phyloP scores from a whole-genome alignment of 805 yeast species.

The Suhomyces tanzawaensis region DNA sequence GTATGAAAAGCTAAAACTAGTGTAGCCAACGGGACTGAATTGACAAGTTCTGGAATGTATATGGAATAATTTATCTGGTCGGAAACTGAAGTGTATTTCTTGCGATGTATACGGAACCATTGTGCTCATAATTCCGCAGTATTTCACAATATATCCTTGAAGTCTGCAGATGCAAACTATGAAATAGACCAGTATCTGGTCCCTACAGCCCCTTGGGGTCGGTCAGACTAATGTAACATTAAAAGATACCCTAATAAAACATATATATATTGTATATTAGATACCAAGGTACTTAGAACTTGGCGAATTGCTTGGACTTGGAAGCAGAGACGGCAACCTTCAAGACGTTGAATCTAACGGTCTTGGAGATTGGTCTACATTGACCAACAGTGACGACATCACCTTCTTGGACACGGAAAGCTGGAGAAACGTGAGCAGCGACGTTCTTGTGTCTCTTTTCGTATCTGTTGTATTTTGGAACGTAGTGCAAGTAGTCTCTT shows the following conservation, averaged over 20 bases:
- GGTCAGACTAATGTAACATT: constrained; percentile 6
- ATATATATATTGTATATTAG: constrained; percentile 3
- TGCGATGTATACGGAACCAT: too few species aligned
- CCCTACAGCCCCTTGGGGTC: too few species aligned
- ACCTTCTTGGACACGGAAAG: constrained; percentile 99
- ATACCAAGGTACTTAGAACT: constrained; percentile 62
- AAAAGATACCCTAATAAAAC: constrained; percentile 7
- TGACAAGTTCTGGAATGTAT: too few species aligned
- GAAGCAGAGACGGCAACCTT: constrained; percentile 88
- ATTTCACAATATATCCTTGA: too few species aligned
- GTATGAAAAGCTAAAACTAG: too few species aligned
- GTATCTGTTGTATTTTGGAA: constrained; percentile 99
- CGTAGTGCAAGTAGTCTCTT: constrained; percentile 99
- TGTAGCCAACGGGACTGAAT: too few species aligned
- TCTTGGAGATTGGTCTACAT: constrained; percentile 99
- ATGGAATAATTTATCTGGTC: too few species aligned
- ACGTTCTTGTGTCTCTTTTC: constrained; percentile 99
- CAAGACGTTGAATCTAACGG: constrained; percentile 99
- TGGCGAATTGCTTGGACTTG: constrained; percentile 92
- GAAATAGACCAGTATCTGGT: too few species aligned
- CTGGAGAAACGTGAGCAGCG: constrained; percentile 99
- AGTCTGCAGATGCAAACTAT: too few species aligned
- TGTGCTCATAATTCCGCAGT: too few species aligned
- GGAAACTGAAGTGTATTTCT: too few species aligned
- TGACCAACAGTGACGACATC: constrained; percentile 99